Evolutionary conservation across 2,329 filamentous ascomycete genomes (phyloP), one percentile per base, ranked within the genome.

Genomic region (Fusarium sp.): DNA sequence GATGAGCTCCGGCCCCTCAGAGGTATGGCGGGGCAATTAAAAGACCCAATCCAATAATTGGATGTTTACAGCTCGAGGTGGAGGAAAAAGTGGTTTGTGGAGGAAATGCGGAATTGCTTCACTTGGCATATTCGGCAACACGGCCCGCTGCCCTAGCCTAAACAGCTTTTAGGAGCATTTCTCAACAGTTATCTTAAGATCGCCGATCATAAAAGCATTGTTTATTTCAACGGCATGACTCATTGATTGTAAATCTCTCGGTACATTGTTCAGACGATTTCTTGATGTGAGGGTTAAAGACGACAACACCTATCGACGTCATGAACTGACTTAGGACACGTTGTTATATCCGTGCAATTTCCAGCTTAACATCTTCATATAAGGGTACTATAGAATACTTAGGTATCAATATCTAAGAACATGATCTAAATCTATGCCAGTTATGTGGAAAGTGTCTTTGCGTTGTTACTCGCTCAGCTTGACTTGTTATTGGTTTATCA

Each of bases 11-110:
- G 56, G 45, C 67, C 67, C 67, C 60, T 70, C 67, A 60, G 33
- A 71, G 55, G 52, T 59, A 38, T 54, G 56, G 69, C 60, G 69
- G 69, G 69, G 69, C 55, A 70, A 14, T 38, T 38, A 45, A 15
- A 20, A 40, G 23, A 63, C 15, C 18, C 45, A 40, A 67, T 41
- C 62, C 64, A 67, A 67, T 67, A 23, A 23, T 23, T 23, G 23
- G 9, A 27, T 41, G 42, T 55, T 18, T 12, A 52, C 48, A 41
- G 8, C 50, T 48, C 7, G 35, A 18, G 59, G 46, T 52, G 63
- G 50, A 53, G 48, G 63, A 67, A 27, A 52, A 46, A 26, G 35
- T 17, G 41, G 32, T 38, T 44, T 65, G 61, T 50, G 41, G 64
- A 66, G 48, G 63, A 67, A 27, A 52, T 23, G 33, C 42, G 38